A percentile compares a stretch with the other conserved stretches of the same genome.
phyloP scores from a whole-genome alignment of 352 stramenopile genomes.

The Phytopythium oedochilum region DNA sequence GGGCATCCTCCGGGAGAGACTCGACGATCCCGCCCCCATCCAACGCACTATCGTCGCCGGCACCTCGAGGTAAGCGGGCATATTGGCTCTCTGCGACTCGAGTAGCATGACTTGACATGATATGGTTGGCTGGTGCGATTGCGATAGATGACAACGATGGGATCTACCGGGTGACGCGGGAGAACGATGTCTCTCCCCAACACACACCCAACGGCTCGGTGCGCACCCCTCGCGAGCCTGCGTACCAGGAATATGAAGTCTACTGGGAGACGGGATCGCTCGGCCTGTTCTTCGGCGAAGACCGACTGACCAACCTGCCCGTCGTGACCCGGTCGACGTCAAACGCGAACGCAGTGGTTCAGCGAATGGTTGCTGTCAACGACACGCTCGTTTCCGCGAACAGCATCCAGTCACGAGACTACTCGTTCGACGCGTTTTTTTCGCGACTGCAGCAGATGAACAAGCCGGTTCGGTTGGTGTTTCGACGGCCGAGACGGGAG shows the following conservation, averaged over 20 bases:
- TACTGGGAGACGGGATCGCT: conserved; percentile 77
- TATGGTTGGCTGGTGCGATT: not conserved
- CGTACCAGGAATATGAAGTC: conserved; percentile 61
- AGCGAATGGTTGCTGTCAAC: conserved; percentile 63
- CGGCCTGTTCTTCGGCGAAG: conserved; percentile 82
- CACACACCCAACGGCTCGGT: conserved; percentile 9
- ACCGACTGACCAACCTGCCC: conserved; percentile 56
- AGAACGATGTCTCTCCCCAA: conserved; percentile 38
- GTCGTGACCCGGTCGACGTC: conserved; percentile 75
- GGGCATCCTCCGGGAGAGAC: conserved; percentile 36
- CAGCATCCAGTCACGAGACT: conserved; percentile 57
- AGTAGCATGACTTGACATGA: not conserved
- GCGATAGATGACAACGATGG: not conserved
- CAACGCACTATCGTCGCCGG: not conserved
- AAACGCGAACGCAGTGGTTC: conserved; percentile 62
- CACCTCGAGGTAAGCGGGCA: not conserved
- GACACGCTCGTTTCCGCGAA: conserved; percentile 82
- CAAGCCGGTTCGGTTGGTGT: conserved; percentile 77
- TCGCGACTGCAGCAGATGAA: conserved; percentile 77
- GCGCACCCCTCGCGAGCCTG: conserved; percentile 11
- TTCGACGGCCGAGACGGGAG: conserved; percentile 30
- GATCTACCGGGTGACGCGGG: conserved; percentile 7
- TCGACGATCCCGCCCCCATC: conserved; percentile 8
- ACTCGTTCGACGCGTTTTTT: conserved; percentile 82
- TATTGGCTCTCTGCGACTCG: not conserved